Base-by-base conservation (phyloP, 2,329 filamentous ascomycete genomes). In the Conoideocrella luteorostrata region DNA sequence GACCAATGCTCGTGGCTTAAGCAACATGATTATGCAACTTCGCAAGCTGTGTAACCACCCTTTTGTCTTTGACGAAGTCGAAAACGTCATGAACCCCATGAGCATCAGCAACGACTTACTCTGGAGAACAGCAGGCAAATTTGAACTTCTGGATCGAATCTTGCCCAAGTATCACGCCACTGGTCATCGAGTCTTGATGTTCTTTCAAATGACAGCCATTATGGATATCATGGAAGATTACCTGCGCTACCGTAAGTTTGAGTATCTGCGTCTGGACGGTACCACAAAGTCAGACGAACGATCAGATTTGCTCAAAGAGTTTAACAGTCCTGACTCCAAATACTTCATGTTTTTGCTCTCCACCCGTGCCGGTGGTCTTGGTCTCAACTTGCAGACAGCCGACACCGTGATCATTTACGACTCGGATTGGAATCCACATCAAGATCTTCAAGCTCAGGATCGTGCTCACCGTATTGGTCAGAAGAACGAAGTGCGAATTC, bases 191-290 rank as follows among this genome's bases (percentile, higher is more conserved):
- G 89, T 97, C 22, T 75, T 98, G 63, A 97, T 98, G 86, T 98
- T 98, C 78, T 98, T 98, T 76, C 93, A 98, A 65, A 98, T 98
- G 93, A 98, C 93, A 4, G 90, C 95, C 49, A 98, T 98, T 62
- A 98, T 98, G 93, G 95, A 98, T 67, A 98, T 98, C 59, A 97
- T 98, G 93, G 93, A 98, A 57, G 93, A 98, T 63, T 98, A 95
- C 63, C 68, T 98, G 50, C 84, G 91, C 4, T 84, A 88, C 58
- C 80, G 88, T 51, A 85, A 84, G 37, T 75, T 95, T 53, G 77
- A 86, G 58, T 98, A 95, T 62, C 75, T 98, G 52, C 89, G 93
- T 62, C 75, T 98, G 47, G 93, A 98, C 59, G 93, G 93, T 71
- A 93, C 89, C 1, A 98, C 93, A 36, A 98, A 98, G 64, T 90